Conservation (phyloP, 495 filamentous ascomycete genomes). For the Penicillium daleae region DNA sequence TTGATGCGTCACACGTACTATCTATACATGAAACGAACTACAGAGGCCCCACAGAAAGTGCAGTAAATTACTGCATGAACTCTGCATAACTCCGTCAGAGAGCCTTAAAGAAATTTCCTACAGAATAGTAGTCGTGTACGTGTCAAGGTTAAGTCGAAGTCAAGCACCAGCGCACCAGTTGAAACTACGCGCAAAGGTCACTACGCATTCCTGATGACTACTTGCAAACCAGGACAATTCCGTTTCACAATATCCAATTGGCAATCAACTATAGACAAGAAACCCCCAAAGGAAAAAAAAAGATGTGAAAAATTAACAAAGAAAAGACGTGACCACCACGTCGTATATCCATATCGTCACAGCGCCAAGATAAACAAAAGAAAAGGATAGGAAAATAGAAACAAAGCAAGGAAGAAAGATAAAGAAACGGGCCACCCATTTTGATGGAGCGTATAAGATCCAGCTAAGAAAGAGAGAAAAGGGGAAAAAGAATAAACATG, state of each 20-base stretch:
- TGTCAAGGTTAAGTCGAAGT: not conserved
- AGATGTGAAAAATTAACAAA: slow-evolving; percentile 1
- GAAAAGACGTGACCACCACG: slow-evolving; percentile 15
- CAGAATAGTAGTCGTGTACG: not conserved
- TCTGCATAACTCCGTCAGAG: not conserved
- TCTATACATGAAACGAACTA: not conserved
- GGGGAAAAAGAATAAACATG: slow-evolving; percentile 17
- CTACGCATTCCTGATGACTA: not conserved
- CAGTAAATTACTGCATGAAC: not conserved
- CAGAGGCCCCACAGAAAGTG: not conserved
- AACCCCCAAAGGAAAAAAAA: slow-evolving; percentile 25
- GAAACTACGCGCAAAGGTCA: too few species aligned
- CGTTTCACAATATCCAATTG: not conserved
- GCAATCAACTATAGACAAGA: slow-evolving; percentile 1
- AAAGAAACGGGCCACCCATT: slow-evolving; percentile 20
- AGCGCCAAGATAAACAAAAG: slow-evolving; percentile 24
- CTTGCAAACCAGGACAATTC: not conserved
- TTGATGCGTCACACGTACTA: not conserved
- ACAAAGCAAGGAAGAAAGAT: slow-evolving; percentile 7
- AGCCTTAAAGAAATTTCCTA: not conserved
- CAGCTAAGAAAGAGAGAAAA: not conserved
- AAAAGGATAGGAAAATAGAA: slow-evolving; percentile 11
- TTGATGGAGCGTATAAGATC: slow-evolving; percentile 15
- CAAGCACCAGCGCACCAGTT: too few species aligned
- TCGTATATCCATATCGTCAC: slow-evolving; percentile 27